phyloP scores from a whole-genome alignment of 768 basidiomycete genomes.

The Ephemerocybe angulata region DNA sequence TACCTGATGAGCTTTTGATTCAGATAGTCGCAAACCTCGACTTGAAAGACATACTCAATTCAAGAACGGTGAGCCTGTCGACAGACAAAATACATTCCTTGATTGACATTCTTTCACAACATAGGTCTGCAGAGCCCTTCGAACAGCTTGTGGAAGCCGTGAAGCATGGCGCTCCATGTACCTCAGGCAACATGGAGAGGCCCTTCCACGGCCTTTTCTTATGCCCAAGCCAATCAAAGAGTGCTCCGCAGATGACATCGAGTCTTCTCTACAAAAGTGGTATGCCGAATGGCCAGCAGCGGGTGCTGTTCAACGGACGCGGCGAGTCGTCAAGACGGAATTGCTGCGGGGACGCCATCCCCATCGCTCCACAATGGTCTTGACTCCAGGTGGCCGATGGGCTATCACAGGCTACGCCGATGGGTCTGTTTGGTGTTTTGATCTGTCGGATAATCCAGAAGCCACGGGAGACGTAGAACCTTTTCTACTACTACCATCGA shows the following conservation, averaged over 20 bases:
- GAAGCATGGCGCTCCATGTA: not conserved
- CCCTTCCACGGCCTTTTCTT: not conserved
- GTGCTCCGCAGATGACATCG: not conserved
- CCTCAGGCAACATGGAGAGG: not conserved
- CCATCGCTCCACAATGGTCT: too few species aligned
- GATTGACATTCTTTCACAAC: not conserved
- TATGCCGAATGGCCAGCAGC: not conserved
- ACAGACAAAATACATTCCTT: not conserved
- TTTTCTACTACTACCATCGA: not conserved
- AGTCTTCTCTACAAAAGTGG: not conserved
- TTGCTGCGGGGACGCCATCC: too few species aligned
- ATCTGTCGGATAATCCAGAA: not conserved
- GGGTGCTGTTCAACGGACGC: too few species aligned
- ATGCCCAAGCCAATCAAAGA: not conserved
- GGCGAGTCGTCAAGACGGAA: too few species aligned
- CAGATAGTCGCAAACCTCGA: not conserved
- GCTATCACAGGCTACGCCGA: not conserved
- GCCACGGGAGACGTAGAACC: not conserved
- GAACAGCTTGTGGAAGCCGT: not conserved
- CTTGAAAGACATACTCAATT: not conserved
- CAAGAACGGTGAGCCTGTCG: not conserved
- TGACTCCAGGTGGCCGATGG: not conserved
- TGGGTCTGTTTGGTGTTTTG: not conserved
- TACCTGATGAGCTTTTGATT: not conserved
- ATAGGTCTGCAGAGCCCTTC: not conserved